Percentiles rank a stretch among this genome's conserved stretches.
phyloP scores from a whole-genome alignment of 495 filamentous ascomycete genomes.

The Hypoxylon fragiforme region DNA sequence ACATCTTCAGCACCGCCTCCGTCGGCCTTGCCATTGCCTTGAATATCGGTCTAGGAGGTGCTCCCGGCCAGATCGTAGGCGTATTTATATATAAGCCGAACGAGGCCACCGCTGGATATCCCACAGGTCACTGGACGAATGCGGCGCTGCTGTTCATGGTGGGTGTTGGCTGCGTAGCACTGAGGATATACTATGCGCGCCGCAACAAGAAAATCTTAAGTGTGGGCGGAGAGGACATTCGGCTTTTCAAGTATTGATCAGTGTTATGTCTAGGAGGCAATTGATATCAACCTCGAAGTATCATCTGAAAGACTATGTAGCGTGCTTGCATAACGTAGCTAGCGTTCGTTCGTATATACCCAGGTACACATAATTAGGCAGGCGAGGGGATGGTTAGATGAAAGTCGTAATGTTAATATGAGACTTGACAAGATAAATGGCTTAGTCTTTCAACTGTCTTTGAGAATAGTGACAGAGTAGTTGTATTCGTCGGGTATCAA shows the following conservation, averaged over 20 bases:
- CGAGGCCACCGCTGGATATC: slow-evolving; percentile 63
- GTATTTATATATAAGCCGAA: slow-evolving; percentile 73
- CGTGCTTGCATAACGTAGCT: too few relatives aligned
- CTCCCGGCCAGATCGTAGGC: slow-evolving; percentile 68
- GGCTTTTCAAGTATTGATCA: slow-evolving; percentile 35
- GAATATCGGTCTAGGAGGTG: slow-evolving; percentile 65
- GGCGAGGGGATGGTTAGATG: too few relatives aligned
- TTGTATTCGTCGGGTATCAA: too few relatives aligned
- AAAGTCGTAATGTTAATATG: too few relatives aligned
- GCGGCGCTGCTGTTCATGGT: slow-evolving; percentile 52
- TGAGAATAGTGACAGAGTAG: too few relatives aligned
- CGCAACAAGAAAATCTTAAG: slow-evolving; percentile 43
- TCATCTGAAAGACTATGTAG: too few relatives aligned
- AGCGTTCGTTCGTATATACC: too few relatives aligned
- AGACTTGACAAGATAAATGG: too few relatives aligned
- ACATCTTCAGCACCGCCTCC: slow-evolving; percentile 64
- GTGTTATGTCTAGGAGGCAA: background rate
- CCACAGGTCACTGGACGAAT: slow-evolving; percentile 64
- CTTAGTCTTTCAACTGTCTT: too few relatives aligned
- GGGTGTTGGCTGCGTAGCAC: slow-evolving; percentile 35
- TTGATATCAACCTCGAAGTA: too few relatives aligned
- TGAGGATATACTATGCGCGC: slow-evolving; percentile 48
- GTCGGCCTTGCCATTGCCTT: slow-evolving; percentile 69
- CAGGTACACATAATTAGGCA: too few relatives aligned
- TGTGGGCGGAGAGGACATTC: slow-evolving; percentile 28